Conservation (phyloP, 2,329 filamentous ascomycete genomes). For the Penicillium sclerotiorum region DNA sequence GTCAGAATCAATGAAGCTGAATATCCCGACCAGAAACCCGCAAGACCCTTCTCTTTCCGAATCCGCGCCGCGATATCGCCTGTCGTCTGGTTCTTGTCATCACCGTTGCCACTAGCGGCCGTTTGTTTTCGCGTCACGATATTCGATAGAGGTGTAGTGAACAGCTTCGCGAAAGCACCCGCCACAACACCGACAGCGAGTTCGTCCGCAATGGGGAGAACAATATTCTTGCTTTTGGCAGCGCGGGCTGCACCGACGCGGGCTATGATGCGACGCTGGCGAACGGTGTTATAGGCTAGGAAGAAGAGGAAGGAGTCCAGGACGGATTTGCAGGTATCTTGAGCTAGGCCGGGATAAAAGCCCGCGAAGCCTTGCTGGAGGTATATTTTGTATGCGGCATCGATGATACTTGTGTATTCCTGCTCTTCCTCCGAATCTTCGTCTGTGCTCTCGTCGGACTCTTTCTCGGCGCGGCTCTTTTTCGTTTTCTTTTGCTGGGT, state of each 20-base stretch:
- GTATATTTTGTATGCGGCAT: constrained; percentile 73
- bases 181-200: constrained; percentile 70
- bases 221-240: constrained; percentile 29
- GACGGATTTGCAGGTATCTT: constrained; percentile 68
- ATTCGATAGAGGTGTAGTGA: constrained; percentile 80
- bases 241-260: constrained; percentile 26
- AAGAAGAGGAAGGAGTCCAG: constrained; percentile 86
- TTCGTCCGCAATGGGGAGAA: constrained; percentile 69
- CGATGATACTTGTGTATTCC: constrained; percentile 67
- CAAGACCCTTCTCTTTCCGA: constrained; percentile 67
- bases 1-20: constrained; percentile 78
- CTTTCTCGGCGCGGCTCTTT: constrained; percentile 32
- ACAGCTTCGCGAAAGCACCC: constrained; percentile 71
- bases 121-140: constrained; percentile 83
- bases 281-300: constrained; percentile 69
- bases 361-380: constrained; percentile 70
- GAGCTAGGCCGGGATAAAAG: constrained; percentile 68
- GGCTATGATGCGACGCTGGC: constrained; percentile 48
- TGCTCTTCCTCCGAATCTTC: constrained; percentile 42
- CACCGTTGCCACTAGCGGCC: constrained; percentile 34
- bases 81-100: constrained; percentile 38
- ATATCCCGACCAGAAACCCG: constrained; percentile 86
- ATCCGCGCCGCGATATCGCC: constrained; percentile 67
- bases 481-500: constrained; percentile 63
- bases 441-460: constrained; percentile 57